Percentiles rank a stretch among this genome's conserved stretches.
phyloP scores from a whole-genome alignment of 257 asterid species.

The Cordia subcordata region DNA sequence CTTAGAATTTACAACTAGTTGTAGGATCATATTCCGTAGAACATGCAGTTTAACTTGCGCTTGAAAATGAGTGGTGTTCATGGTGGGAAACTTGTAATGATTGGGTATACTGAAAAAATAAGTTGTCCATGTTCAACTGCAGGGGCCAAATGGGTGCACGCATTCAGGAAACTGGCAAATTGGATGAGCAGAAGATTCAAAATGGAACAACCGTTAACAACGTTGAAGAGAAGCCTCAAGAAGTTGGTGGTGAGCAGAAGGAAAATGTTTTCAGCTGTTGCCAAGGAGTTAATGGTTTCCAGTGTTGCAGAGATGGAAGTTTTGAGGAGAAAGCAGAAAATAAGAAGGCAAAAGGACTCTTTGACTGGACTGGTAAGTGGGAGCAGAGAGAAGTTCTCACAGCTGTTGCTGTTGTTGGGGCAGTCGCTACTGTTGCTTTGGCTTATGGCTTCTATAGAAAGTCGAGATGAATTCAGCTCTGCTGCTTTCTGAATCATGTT shows the following conservation, averaged over 20 bases:
- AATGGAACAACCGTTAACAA: constrained; percentile 34
- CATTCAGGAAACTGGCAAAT: constrained; percentile 37
- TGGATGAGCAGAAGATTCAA: constrained; percentile 39
- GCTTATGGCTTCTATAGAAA: constrained; percentile 60
- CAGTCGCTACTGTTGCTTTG: constrained; percentile 65
- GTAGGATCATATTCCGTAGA: too few relatives aligned
- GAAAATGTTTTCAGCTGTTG: constrained; percentile 60
- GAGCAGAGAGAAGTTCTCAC: constrained; percentile 70
- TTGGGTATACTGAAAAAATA: too few relatives aligned
- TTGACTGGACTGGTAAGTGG: constrained; percentile 53
- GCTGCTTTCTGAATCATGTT: background rate
- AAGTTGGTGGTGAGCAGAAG: constrained; percentile 26
- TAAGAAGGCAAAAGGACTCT: constrained; percentile 29
- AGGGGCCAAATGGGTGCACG: constrained; percentile 89
- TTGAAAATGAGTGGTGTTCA: too few relatives aligned
- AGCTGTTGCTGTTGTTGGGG: constrained; percentile 62
- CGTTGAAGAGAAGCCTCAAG: constrained; percentile 41
- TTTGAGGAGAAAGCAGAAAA: constrained; percentile 38
- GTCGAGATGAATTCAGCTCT: constrained; percentile 40
- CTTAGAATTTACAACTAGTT: too few relatives aligned
- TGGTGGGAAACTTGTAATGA: background rate
- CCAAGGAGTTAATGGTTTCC: constrained; percentile 75
- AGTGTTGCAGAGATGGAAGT: constrained; percentile 70
- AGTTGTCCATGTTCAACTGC: constrained; percentile 15
- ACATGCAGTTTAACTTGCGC: too few relatives aligned